Base-by-base conservation (phyloP, 495 filamentous ascomycete genomes). In the Hapsidospora chrysogenum region DNA sequence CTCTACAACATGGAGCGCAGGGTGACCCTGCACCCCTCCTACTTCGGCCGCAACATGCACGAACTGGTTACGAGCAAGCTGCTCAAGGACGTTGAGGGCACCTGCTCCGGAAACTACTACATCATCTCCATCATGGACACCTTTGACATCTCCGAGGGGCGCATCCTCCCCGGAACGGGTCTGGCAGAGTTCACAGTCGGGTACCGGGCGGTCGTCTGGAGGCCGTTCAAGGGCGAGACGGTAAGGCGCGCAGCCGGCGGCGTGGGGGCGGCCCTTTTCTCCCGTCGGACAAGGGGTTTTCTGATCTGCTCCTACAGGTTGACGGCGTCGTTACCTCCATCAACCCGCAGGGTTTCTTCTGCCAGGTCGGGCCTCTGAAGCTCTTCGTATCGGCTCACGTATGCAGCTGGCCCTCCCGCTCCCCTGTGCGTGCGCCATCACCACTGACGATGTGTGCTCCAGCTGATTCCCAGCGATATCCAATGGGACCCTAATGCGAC, bases 51-150 rank as follows among this genome's bases (percentile, higher is more conserved):
- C 25, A 80, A 85, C 46, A 85, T 93, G 67, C 76, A 81, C 35
- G 79, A 92, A 36, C 76, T 92, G 48, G 75, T 97, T 6, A 83
- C 78, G 27, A 74, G 75, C 34, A 79, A 85, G 42, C 73, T 97
- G 13, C 70, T 92, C 38, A 75, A 79, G 46, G 86, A 95, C 51
- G 85, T 93, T 33, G 89, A 97, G 56, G 89, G 89, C 14, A 83
- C 80, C 10, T 89, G 82, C 57, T 85, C 81, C 0, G 89, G 92
- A 30, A 77, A 78, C 47, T 93, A 87, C 61, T 95, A 84, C 47
- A 87, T 96, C 50, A 87, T 97, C 37, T 86, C 82, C 47, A 83
- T 97, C 31, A 84, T 96, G 72, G 89, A 96, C 52, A 74, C 83
- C 30, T 83, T 85, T 37, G 77, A 94, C 41, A 80, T 96, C 44